Base-by-base conservation (phyloP, 2,329 filamentous ascomycete species). In the Calonectria crousiana region DNA sequence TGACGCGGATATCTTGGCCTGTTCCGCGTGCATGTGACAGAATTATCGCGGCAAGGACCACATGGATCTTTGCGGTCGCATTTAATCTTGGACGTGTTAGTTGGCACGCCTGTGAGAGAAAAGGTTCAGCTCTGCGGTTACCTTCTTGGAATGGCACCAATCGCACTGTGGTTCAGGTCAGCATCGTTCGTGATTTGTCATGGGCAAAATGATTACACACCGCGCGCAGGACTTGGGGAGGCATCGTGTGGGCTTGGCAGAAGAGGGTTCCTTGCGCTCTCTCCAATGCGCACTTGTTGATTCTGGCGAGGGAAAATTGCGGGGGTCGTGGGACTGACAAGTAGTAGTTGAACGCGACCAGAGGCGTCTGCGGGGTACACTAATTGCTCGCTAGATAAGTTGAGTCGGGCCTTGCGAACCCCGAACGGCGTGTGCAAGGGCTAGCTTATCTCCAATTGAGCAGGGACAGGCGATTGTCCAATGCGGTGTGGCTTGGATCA, bases 41-140 rank as follows among this genome's bases (percentile, higher is more conserved):
- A 26, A 10, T 44, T 62, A 14, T 69, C 67, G 23, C 26, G 67
- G 26, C 67, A 69, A 20, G 28, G 16, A 41, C 51, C 52, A 9
- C 67, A 69, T 51, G 67, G 67, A 14, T 69, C 67, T 20, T 69
- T 69, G 32, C 67, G 32, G 30, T 69, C 67, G 32, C 67, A 69
- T 51, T 69, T 69, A 18, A 69, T 38, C 67, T 69, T 47, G 26
- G 30, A 13, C 8, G 18, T 60, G 23, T 32, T 53, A 60, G 32
- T 38, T 69, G 14, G 52, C n/a, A n/a, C 36, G 4, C 18, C 14
- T 44, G 38, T n/a, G 34, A 20, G 1, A 23, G 38, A 10, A 44
- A 44, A 23, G 36, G 9, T 14, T 23, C 16, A 49, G 26, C 9
- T 44, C 14, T 20, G 26, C 23, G 6, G 36, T 49, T 49, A 69